phyloP scores from a whole-genome alignment of 1,284 basidiomycete species.

The Ustilago loliicola region DNA sequence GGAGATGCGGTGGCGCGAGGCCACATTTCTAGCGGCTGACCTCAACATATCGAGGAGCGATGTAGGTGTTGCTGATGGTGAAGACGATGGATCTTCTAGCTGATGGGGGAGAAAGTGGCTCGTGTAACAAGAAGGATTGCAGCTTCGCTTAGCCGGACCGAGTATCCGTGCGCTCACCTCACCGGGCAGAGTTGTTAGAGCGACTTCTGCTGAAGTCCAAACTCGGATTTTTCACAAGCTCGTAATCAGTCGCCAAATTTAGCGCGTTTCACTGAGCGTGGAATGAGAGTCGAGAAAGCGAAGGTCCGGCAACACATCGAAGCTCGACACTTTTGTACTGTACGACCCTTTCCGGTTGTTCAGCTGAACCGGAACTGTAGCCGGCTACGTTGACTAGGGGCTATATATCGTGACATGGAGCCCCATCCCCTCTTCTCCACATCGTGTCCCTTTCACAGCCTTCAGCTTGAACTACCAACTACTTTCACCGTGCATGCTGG shows the following conservation, averaged over 20 bases:
- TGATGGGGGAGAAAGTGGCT: neutral
- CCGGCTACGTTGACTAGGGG: neutral
- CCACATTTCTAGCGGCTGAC: neutral
- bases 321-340: conserved; percentile 2
- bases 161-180: conserved; percentile 36
- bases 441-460: conserved; percentile 1
- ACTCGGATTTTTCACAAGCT: conserved; percentile 6
- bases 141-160: conserved; percentile 35
- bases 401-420: neutral
- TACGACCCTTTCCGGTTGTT: conserved; percentile 12
- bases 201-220: neutral
- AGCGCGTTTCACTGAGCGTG: neutral
- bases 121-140: conserved; percentile 4
- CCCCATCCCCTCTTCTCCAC: neutral
- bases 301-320: conserved; percentile 1
- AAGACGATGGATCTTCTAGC: neutral
- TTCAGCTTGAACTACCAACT: neutral
- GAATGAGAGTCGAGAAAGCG: neutral
- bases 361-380: neutral
- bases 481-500: conserved; percentile 19
- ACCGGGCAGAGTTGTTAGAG: conserved; percentile 23
- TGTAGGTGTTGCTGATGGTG: neutral
- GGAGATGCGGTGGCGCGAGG: neutral
- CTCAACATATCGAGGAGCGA: conserved; percentile 14
- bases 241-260: neutral